These are phyloP conservation scores for Syncephalis plumigaleata DNA, from an alignment of 371 early-diverging fungal genomes.

Conservation along the genomic window DNA sequence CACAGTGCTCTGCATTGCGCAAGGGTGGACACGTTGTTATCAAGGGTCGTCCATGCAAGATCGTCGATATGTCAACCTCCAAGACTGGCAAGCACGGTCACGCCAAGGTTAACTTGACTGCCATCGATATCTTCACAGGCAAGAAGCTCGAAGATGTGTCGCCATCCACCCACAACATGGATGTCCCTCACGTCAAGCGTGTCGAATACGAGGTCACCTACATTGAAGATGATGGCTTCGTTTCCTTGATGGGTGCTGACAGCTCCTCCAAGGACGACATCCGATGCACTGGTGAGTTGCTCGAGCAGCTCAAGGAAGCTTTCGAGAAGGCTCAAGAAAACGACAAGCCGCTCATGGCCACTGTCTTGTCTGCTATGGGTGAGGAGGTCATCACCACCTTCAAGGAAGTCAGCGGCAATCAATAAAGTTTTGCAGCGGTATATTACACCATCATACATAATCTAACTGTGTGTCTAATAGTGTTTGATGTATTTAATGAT, in stretches of 20 bases:
- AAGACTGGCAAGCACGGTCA: constrained; percentile 99
- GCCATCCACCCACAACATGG: constrained; percentile 99
- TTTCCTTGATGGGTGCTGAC: constrained; percentile 62
- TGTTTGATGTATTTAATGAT: no score
- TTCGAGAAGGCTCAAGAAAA: constrained; percentile 66
- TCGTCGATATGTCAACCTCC: constrained; percentile 92
- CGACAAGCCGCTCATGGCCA: constrained; percentile 50
- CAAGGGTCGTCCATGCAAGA: constrained; percentile 98
- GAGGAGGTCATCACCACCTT: constrained; percentile 73
- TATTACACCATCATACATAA: no score
- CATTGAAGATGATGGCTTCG: constrained; percentile 78
- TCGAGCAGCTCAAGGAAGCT: constrained; percentile 47
- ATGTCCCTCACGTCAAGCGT: constrained; percentile 88
- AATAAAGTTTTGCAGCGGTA: background rate
- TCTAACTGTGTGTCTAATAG: no score
- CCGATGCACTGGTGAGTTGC: constrained; percentile 81
- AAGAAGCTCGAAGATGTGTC: constrained; percentile 91
- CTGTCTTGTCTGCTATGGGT: constrained; percentile 84
- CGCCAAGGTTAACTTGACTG: constrained; percentile 97
- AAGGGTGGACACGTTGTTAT: constrained; percentile 96
- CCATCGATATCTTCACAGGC: constrained; percentile 91
- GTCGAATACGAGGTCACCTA: constrained; percentile 70
- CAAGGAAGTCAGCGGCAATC: constrained; percentile 34
- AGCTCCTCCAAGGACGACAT: constrained; percentile 90
- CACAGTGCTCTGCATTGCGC: constrained; percentile 97